Conservation (phyloP, 2,329 filamentous ascomycete genomes). For the Exserohilum rostratum region DNA sequence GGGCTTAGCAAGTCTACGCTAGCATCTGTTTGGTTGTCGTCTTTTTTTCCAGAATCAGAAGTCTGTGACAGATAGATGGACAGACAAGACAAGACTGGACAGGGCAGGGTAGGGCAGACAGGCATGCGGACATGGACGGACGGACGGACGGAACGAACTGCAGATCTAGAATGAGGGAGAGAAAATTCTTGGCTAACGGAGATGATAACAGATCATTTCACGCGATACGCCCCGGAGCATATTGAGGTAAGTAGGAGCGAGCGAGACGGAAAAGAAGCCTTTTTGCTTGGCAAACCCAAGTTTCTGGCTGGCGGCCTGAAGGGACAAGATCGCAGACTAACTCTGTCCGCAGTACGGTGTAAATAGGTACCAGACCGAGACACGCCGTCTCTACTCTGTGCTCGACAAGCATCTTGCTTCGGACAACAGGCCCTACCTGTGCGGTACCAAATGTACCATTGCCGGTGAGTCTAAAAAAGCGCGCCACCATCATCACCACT, state of each 20-base stretch:
- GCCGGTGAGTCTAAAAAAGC: slow-evolving; percentile 28
- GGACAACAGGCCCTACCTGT: slow-evolving; percentile 58
- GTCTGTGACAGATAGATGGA: background rate
- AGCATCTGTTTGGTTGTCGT: no score
- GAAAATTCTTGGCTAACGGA: background rate
- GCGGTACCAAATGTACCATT: slow-evolving; percentile 69
- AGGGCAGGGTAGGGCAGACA: no score
- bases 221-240: slow-evolving; percentile 78
- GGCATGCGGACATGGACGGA: no score
- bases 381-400: slow-evolving; percentile 78
- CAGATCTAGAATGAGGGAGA: background rate
- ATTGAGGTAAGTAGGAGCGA: slow-evolving; percentile 59
- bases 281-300: background rate
- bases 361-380: slow-evolving; percentile 82
- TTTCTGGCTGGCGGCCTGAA: no score
- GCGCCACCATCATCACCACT: no score
- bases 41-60: no score
- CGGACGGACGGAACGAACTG: no score
- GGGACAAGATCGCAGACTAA: no score
- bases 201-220: slow-evolving; percentile 70
- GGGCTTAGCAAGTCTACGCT: no score
- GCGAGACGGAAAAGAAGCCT: background rate
- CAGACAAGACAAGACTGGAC: no score
- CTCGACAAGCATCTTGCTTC: slow-evolving; percentile 71
- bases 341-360: slow-evolving; percentile 67